Evolutionary conservation across 2,329 filamentous ascomycete genomes (phyloP), one percentile per base, ranked within the genome.

Genomic region (Aureobasidium sp.): DNA sequence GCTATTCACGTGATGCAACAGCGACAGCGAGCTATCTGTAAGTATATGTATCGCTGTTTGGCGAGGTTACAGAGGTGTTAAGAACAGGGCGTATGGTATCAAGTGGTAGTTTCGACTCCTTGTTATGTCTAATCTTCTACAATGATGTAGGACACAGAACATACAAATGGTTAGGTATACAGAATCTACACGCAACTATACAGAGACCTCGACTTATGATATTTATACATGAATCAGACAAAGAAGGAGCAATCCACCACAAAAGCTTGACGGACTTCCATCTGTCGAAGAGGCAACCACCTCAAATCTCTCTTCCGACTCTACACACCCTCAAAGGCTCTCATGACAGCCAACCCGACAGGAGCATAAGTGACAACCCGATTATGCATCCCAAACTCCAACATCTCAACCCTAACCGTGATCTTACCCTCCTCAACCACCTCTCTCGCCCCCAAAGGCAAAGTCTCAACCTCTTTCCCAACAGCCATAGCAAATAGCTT

Each of bases 291-390:
- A 42, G 13, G 27, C 8, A 8, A 27, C 10, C 33, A 18, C 23
- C 15, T 3, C 9, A 8, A 20, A 29, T 9, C 16, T 20, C 9
- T 6, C 23, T 10, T 13, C 36, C 31, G 16, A 1, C 4, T 23
- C 25, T 36, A 62, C 25, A 56, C 38, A 10, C 72, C 69, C 42
- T 86, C 87, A 76, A 93, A 93, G 1, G 87, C 87, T 67, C 90
- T 85, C 81, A 90, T 84, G 0, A 93, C 84, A 2, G 90, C 91
- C 45, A 92, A 78, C 11, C 86, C 77, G 20, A 93, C 87, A 5
- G 89, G 85, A 1, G 89, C 85, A 73, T 88, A 91, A 9, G 87
- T 87, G 75, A 93, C 85, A 45, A 94, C 84, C 59, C 87, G 81
- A 73, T 93, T 94, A 74, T 95, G 92, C 8, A 81, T 81, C 16